Percentiles rank a stretch among this genome's conserved stretches.
Conservation (phyloP, 1,284 basidiomycete genomes). For the Ustilago hordei region DNA sequence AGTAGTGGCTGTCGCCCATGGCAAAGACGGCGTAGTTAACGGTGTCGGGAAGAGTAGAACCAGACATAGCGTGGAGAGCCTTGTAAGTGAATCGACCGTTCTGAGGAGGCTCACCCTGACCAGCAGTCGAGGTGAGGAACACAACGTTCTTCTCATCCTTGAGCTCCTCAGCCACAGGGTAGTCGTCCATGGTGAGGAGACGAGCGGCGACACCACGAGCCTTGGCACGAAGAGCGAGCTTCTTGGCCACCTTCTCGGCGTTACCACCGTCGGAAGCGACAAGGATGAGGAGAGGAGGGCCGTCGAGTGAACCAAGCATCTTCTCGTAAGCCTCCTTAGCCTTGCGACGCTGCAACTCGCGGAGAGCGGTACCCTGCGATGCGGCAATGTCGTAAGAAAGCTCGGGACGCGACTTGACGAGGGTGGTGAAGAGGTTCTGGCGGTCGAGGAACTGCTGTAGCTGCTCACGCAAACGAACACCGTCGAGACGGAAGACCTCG, state of each 20-base stretch:
- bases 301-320: constrained; percentile 85
- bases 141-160: constrained; percentile 78
- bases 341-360: constrained; percentile 83
- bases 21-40: constrained; percentile 79
- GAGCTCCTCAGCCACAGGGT: constrained; percentile 77
- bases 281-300: constrained; percentile 87
- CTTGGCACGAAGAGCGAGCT: constrained; percentile 84
- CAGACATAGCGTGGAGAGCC: constrained; percentile 74
- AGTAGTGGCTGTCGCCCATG: constrained; percentile 99
- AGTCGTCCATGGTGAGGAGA: constrained; percentile 76
- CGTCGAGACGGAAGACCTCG: constrained; percentile 88
- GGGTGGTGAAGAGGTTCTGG: constrained; percentile 93
- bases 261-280: constrained; percentile 94
- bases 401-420: constrained; percentile 81
- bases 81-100: constrained; percentile 94
- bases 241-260: constrained; percentile 95
- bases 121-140: constrained; percentile 95
- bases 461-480: constrained; percentile 92
- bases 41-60: constrained; percentile 42
- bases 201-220: constrained; percentile 82
- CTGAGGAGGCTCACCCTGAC: constrained; percentile 97
- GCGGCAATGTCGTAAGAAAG: constrained; percentile 86
- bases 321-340: constrained; percentile 88
- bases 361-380: constrained; percentile 84
- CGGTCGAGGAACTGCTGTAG: constrained; percentile 94